Evolutionary conservation across 805 yeast genomes (phyloP), one percentile per base, ranked within the genome.

Genomic region (Teunomyces stri): DNA sequence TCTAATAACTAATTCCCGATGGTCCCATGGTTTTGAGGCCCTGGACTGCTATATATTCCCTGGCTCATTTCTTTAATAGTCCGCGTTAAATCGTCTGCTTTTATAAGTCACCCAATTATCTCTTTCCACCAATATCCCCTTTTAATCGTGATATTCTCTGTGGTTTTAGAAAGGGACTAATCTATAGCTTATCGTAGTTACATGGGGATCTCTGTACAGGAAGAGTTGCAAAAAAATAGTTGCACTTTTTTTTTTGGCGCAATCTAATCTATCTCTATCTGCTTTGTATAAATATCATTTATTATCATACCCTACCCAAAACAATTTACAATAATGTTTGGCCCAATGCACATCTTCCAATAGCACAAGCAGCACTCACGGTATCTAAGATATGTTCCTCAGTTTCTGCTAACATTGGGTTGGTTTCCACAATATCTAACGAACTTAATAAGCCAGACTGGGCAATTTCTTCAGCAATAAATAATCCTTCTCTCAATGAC

Each of bases 311-410:
- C 40, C 11, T 21, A 37, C 29, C 40, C 40, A 37, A 22, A 18
- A 31, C 31, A 18, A 39, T 34, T 60, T 74, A 86, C 54, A 87
- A 68, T 47, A 92, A 69, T 3, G 96, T 87, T 65, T 94, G 96
- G 48, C 99, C 99, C 56, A 94, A 68, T 1, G 97, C 96, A 74
- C 97, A 90, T 66, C 95, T 81, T 45, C 92, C 92, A 49, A 92
- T 79, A 18, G 97, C 91, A 59, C 92, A 80, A 9, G 97, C 97
- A 6, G 96, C 87, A 51, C 86, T 80, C 30, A 92, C 87, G 3
- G 99, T 94, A 61, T 90, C 95, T 43, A 83, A 67, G 13, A 87
- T 82, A 58, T 89, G 91, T 42, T 72, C 69, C 52, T 87, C 94
- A 51, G 80, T 76, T n/a, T 80, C 80, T 6, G 92, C 97, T 53